Conservation (phyloP, 106 monocot species). For the Dendrobium catenatum region DNA sequence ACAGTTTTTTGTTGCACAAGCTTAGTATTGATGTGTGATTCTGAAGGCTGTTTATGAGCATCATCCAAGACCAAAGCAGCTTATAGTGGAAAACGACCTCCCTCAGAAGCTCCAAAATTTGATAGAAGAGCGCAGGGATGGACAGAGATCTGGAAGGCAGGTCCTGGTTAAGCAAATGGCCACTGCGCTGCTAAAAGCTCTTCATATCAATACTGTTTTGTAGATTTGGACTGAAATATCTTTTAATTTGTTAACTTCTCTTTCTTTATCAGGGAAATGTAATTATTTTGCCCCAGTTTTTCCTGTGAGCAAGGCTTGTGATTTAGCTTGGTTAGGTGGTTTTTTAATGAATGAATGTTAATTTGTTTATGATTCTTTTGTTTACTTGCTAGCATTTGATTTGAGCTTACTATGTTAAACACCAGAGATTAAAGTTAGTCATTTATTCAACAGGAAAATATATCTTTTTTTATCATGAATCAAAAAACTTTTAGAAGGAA, state of each 20-base stretch:
- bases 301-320: neutral
- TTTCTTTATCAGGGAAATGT: constrained; percentile 12
- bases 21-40: neutral
- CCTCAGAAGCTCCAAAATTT: constrained; percentile 92
- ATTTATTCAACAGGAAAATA: no score
- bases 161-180: constrained; percentile 99
- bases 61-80: constrained; percentile 92
- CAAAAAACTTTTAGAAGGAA: no score
- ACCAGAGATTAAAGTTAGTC: no score
- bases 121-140: constrained; percentile 92
- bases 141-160: constrained; percentile 83
- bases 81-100: constrained; percentile 95
- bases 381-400: no score
- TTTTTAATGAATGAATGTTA: no score
- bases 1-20: neutral
- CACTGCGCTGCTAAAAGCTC: constrained; percentile 88
- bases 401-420: no score
- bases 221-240: constrained; percentile 22
- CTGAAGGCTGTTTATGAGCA: constrained; percentile 93
- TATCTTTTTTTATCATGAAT: no score
- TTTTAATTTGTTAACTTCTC: neutral
- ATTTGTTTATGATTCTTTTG: no score
- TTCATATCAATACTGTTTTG: constrained; percentile 95
- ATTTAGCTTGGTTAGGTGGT: neutral
- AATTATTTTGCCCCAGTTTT: constrained; percentile 4